A percentile compares a stretch with the other conserved stretches of the same genome.
Evolutionary conservation across 139 green algal species (phyloP).

Genomic region (Picochlorum sp.): DNA sequence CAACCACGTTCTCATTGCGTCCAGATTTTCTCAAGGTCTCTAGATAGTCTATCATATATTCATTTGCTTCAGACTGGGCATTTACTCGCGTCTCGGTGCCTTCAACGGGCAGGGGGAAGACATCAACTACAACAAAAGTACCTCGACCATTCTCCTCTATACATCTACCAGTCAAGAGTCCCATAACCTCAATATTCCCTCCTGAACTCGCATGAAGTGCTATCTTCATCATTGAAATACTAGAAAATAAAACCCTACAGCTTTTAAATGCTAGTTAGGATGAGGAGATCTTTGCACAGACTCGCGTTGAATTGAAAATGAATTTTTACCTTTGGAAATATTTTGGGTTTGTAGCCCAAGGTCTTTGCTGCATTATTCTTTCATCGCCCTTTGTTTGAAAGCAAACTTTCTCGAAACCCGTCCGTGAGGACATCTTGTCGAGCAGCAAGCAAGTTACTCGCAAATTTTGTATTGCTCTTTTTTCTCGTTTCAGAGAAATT

Average conservation of each 20-base stretch:
- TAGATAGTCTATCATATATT: slow-evolving; percentile 91
- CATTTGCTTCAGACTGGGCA: slow-evolving; percentile 77
- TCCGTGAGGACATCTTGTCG: no score
- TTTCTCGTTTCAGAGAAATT: no score
- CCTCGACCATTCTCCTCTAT: slow-evolving; percentile 26
- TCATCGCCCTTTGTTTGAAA: no score
- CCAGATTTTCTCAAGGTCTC: slow-evolving; percentile 53
- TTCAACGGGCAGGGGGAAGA: slow-evolving; percentile 93
- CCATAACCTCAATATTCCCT: slow-evolving; percentile 94
- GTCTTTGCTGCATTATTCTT: slow-evolving; percentile 53
- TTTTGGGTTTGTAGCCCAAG: slow-evolving; percentile 79
- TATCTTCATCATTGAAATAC: slow-evolving; percentile 94
- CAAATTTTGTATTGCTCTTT: no score
- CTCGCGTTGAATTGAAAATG: no score
- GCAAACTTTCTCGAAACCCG: no score
- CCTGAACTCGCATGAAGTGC: slow-evolving; percentile 89
- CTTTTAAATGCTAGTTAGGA: background rate
- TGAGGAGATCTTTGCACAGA: background rate
- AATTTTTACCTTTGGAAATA: slow-evolving; percentile 70
- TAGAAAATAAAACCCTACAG: slow-evolving; percentile 80
- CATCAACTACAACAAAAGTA: slow-evolving; percentile 90
- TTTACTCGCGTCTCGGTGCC: slow-evolving; percentile 97
- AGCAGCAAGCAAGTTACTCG: no score
- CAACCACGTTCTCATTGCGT: slow-evolving; percentile 85
- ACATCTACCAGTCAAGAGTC: slow-evolving; percentile 89